Base-by-base conservation (phyloP, 2,329 filamentous ascomycete species). In the Cladosporium austrohemisphaericum region DNA sequence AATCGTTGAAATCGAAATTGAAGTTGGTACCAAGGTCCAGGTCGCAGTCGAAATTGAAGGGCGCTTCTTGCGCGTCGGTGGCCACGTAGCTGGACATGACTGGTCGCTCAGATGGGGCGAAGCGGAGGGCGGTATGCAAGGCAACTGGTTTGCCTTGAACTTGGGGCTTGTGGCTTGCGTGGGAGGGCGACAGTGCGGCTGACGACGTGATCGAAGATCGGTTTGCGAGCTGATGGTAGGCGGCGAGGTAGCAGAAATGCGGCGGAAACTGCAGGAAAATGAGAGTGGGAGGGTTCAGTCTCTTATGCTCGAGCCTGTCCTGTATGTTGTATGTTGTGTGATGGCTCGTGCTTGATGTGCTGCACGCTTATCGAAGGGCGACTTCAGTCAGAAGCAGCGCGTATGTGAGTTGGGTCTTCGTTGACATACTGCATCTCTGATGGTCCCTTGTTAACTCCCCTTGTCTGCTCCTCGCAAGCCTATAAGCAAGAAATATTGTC, bases 81-180 rank as follows among this genome's bases (percentile, higher is more conserved):
- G 37, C 8, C 7, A 28, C 22, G 23, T 26, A 19, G 25, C 29
- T n/a, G 4, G 37, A 41, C 23, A 41, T 41, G 37, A 41, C 29
- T 41, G 23, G 23, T 9, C 14, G 36, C 4, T 22, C 8, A 16
- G n/a, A n/a, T n/a, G 36, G 3, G 36, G 37, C 22, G 19, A 41
- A 14, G 23, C 37, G 37, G 22, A 41, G 37, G 37, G 37, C 23
- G 37, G 14, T 26, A 28, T 41, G 37, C 37, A 29, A 28, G 23
- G 35, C 35, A 20, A 23, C 3, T n/a, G 35, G 35, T 20, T 37
- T 22, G 35, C 35, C 29, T 31, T 31, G 29, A 4, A 28, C 6
- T 28, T 28, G 25, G 11, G 25, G 29, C n/a, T n/a, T n/a, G n/a
- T n/a, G n/a, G 29, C 29, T 31, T 31, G 29, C 11, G 5, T 11